phyloP scores from a whole-genome alignment of 2,329 filamentous ascomycete species.

The Arachnomyces sp. region DNA sequence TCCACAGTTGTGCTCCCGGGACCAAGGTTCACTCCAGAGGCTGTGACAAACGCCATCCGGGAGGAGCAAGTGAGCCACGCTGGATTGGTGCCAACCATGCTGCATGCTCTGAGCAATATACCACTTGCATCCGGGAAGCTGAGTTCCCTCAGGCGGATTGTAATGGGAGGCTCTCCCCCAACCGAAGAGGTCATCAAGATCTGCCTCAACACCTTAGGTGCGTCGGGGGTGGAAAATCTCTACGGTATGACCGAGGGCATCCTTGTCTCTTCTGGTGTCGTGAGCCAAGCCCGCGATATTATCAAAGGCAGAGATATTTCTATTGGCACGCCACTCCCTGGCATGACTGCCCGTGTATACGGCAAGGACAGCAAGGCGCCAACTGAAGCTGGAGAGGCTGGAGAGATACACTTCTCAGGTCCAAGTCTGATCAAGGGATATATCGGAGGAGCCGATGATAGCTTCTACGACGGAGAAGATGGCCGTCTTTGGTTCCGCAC shows the following conservation, averaged over 20 bases:
- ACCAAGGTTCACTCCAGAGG: conserved; percentile 62
- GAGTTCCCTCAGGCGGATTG: conserved; percentile 7
- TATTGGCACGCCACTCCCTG: too few species aligned
- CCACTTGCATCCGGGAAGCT: conserved; percentile 3
- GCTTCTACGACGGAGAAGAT: conserved; percentile 12
- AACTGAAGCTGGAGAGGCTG: background rate
- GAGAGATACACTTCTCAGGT: background rate
- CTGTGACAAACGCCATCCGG: conserved; percentile 59
- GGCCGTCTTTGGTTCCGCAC: conserved; percentile 11
- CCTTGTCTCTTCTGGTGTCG: too few species aligned
- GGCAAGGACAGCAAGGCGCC: too few species aligned
- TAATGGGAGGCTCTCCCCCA: conserved; percentile 10
- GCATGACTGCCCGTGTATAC: too few species aligned
- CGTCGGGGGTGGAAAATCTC: conserved; percentile 10
- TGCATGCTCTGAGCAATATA: conserved; percentile 24
- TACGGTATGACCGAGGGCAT: conserved; percentile 14
- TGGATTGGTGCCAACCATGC: conserved; percentile 84
- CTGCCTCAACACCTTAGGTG: conserved; percentile 8
- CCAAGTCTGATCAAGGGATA: conserved; percentile 5
- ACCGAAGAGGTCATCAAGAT: conserved; percentile 11
- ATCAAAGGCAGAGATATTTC: too few species aligned
- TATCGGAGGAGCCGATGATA: conserved; percentile 5
- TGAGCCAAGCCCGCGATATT: too few species aligned
- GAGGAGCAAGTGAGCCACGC: conserved; percentile 61
- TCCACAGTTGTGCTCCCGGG: conserved; percentile 41